Conservation (phyloP, 352 stramenopile species). For the Phytophthora aleatoria region DNA sequence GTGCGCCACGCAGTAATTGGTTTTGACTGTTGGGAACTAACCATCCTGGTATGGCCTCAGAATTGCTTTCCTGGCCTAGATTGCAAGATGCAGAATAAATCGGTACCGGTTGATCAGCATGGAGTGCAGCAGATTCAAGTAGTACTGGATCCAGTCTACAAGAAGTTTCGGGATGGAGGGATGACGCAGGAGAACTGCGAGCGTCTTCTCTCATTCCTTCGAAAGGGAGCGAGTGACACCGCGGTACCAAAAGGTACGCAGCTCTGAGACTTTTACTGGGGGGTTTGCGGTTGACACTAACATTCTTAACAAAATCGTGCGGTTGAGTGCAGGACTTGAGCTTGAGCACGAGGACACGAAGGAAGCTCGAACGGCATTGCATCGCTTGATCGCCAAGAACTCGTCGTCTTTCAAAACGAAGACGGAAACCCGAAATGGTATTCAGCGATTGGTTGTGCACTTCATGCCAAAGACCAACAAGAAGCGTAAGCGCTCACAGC, state of each 20-base stretch:
- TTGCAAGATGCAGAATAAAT: conserved; percentile 50
- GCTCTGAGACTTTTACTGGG: neutral
- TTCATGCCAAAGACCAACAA: conserved; percentile 69
- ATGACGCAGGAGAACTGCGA: conserved; percentile 56
- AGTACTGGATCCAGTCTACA: conserved; percentile 67
- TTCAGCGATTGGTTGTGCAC: conserved; percentile 56
- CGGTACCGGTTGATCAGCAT: conserved; percentile 8
- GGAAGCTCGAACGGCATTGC: conserved; percentile 57
- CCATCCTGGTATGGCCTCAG: conserved; percentile 26
- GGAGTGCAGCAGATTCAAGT: conserved; percentile 50
- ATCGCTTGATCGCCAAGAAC: conserved; percentile 65
- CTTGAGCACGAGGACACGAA: conserved; percentile 69
- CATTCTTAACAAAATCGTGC: neutral
- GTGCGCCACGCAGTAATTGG: neutral
- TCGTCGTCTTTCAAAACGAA: conserved; percentile 69
- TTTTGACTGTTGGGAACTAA: neutral
- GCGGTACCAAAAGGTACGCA: conserved; percentile 41
- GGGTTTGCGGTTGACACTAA: neutral
- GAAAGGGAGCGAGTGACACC: conserved; percentile 48
- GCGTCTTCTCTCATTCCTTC: conserved; percentile 58
- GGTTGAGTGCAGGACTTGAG: conserved; percentile 38
- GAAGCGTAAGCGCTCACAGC: conserved; percentile 72
- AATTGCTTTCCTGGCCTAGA: conserved; percentile 73
- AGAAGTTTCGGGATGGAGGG: conserved; percentile 62
- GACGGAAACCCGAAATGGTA: conserved; percentile 51